Evolutionary conservation across 2,329 filamentous ascomycete genomes (phyloP).

Genomic region (Xylariaceae sp.): DNA sequence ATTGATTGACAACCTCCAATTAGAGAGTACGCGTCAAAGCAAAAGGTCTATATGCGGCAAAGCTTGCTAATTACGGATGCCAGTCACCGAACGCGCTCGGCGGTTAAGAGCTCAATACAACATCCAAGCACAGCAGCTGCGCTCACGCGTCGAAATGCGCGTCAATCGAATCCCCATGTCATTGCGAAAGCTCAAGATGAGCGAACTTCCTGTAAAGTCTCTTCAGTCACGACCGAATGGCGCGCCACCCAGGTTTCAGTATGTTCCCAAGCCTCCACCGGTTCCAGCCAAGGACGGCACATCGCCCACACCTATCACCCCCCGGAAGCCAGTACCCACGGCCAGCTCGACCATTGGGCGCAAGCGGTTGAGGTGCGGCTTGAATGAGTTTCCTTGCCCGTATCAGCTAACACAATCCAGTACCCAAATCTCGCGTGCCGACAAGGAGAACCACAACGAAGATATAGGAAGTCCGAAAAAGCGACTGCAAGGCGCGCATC

Average conservation of each 20-base stretch:
- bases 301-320: constrained; percentile 30
- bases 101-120: constrained; percentile 86
- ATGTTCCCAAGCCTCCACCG: constrained; percentile 36
- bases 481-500: constrained; percentile 42
- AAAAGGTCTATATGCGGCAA: background rate
- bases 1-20: constrained; percentile 80
- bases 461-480: constrained; percentile 66
- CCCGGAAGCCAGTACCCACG: constrained; percentile 32
- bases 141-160: constrained; percentile 83
- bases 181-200: constrained; percentile 74
- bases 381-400: constrained; percentile 14
- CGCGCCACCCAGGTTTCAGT: constrained; percentile 20
- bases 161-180: constrained; percentile 84
- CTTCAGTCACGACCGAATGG: constrained; percentile 39
- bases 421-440: constrained; percentile 55
- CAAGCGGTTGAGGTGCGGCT: constrained; percentile 49
- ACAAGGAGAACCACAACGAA: constrained; percentile 71
- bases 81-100: constrained; percentile 46
- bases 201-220: constrained; percentile 61
- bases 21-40: constrained; percentile 63
- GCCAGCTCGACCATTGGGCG: constrained; percentile 28
- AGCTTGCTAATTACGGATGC: constrained; percentile 15
- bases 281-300: constrained; percentile 46
- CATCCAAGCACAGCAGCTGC: constrained; percentile 77
- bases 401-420: constrained; percentile 37